Conservation (phyloP, 2,329 filamentous ascomycete genomes). For the Phialophora chinensis region DNA sequence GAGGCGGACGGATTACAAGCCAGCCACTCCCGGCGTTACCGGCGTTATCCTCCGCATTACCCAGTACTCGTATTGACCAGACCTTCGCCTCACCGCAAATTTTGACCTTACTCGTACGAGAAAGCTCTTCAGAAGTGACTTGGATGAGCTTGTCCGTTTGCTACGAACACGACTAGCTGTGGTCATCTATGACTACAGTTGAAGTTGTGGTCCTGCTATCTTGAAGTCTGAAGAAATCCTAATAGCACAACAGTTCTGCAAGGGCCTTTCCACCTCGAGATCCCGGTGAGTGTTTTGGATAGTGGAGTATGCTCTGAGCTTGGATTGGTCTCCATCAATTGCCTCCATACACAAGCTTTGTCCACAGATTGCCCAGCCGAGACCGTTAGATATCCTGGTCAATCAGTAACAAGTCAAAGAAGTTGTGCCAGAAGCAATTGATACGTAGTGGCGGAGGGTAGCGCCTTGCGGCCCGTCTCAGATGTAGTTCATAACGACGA, state of each 20-base stretch:
- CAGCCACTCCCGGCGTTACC: not conserved
- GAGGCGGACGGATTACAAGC: not conserved
- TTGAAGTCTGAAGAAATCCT: not conserved
- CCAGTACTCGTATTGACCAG: not conserved
- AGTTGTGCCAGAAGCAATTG: too few species aligned
- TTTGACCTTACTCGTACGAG: not conserved
- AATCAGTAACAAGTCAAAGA: too few species aligned
- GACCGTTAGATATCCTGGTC: not conserved
- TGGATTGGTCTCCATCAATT: not conserved
- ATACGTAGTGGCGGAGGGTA: too few species aligned
- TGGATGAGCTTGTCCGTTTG: too few species aligned
- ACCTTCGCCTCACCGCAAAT: not conserved
- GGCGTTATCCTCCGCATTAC: not conserved
- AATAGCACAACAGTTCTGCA: not conserved
- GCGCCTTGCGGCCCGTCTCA: not conserved
- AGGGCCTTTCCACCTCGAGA: not conserved
- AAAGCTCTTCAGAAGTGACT: too few species aligned
- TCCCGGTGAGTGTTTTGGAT: not conserved
- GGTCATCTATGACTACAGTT: not conserved
- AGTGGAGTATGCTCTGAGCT: not conserved
- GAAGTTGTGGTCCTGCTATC: not conserved
- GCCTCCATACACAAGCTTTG: not conserved
- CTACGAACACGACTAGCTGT: not conserved
- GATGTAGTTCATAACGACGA: not conserved
- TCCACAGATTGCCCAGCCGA: not conserved